Base-by-base conservation (phyloP, 306 rosid genomes). In the Fragaria ananassa region DNA sequence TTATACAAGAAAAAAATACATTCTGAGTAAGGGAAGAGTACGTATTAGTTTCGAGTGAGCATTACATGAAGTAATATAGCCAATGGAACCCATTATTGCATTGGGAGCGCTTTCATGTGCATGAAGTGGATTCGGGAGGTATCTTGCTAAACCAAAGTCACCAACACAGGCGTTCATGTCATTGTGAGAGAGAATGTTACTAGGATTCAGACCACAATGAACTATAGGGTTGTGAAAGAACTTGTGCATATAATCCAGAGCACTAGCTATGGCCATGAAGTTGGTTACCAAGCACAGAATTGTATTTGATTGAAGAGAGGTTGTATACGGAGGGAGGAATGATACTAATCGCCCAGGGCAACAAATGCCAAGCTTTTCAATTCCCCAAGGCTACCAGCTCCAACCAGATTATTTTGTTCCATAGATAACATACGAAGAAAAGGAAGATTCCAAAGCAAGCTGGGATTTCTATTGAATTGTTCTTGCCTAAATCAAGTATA, bases 401-500 rank as follows among this genome's bases (percentile, higher is more conserved):
- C 34, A 8, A 21, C 64, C 64, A 85, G 5, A 25, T 49, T 31
- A 29, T 85, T 81, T 8, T 14, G 4, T 0, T 4, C 10, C 8
- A 54, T 10, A 29, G 46, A n/a, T 7, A 81, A 23, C 0, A 0
- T 1, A 10, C 10, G 1, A 13, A 79, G 63, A 42, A 79, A 71
- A 7, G 83, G 72, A 35, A 81, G 65, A 71, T 85, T 35, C 75
- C 81, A 41, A 75, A 54, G 13, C 71, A 78, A 51, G 62, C 23
- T 8, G 74, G 81, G 15, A 85, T 70, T 45, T 74, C 74, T 15
- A 18, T 12, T 4, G 78, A 51, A 9, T 27, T 34, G 62, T 81
- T 84, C 10, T 4, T 19, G 4, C 1, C 0, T 12, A 81, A n/a
- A 29, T 29, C 6, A 7, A 39, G 44, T 39, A 39, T 1, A 39